These are phyloP conservation scores for Ilex asprella DNA, from an alignment of 257 asterid genomes.

Conservation along the genomic window DNA sequence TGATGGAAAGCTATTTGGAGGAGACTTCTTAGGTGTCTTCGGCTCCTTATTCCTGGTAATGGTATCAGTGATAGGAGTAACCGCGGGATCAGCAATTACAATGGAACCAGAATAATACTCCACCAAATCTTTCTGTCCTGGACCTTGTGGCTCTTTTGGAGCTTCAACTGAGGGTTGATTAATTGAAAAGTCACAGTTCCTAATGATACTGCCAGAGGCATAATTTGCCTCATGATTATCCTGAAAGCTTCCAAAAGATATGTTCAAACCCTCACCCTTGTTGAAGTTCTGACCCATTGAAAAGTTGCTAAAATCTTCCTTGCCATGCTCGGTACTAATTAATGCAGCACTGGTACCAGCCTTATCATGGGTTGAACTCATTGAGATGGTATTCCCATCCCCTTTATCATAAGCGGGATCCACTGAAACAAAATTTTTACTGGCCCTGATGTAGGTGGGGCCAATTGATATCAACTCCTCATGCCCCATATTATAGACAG, in stretches of 20 bases:
- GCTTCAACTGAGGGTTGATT: slow-evolving; percentile 38
- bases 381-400: slow-evolving; percentile 14
- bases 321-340: slow-evolving; percentile 17
- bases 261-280: slow-evolving; percentile 36
- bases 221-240: slow-evolving; percentile 28
- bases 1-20: slow-evolving; percentile 55
- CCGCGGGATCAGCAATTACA: slow-evolving; percentile 24
- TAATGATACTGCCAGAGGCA: slow-evolving; percentile 30
- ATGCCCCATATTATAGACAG: slow-evolving; percentile 27
- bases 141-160: slow-evolving; percentile 17
- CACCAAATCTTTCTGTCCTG: slow-evolving; percentile 21
- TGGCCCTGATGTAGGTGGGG: slow-evolving; percentile 31
- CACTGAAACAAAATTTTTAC: slow-evolving; percentile 25
- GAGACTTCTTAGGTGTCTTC: slow-evolving; percentile 34
- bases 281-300: slow-evolving; percentile 32
- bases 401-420: slow-evolving; percentile 30
- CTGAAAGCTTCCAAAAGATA: slow-evolving; percentile 49
- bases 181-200: slow-evolving; percentile 26
- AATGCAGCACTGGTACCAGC: slow-evolving; percentile 30
- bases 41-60: slow-evolving; percentile 35
- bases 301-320: slow-evolving; percentile 33
- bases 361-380: slow-evolving; percentile 13
- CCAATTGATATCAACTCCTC: slow-evolving; percentile 28
- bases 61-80: slow-evolving; percentile 27
- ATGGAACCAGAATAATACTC: slow-evolving; percentile 20